These are phyloP conservation scores for Aspergillus neotritici DNA, from an alignment of 2,329 filamentous ascomycete genomes.

Conservation along the genomic window DNA sequence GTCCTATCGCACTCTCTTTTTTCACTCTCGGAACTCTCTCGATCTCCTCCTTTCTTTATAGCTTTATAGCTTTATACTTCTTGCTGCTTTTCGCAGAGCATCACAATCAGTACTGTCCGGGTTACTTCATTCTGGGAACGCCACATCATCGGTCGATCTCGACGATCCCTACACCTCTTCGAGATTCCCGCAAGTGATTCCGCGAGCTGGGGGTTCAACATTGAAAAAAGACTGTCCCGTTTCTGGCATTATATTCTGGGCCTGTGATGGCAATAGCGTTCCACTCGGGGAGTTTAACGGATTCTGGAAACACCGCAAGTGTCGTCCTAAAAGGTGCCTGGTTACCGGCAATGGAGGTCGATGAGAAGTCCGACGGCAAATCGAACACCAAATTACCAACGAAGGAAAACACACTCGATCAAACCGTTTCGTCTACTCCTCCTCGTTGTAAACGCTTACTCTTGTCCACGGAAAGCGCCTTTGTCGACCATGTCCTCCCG, in stretches of 20 bases:
- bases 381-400: constrained; percentile 3
- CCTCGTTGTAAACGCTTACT: constrained; percentile 17
- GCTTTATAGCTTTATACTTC: too few species aligned
- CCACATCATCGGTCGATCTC: too few species aligned
- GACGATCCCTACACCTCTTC: too few species aligned
- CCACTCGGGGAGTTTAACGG: constrained; percentile 5
- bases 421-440: constrained; percentile 11
- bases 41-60: too few species aligned
- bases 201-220: too few species aligned
- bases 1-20: not conserved
- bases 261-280: constrained; percentile 16
- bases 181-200: too few species aligned
- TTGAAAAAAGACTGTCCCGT: not conserved
- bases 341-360: constrained; percentile 25
- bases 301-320: not conserved
- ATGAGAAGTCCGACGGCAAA: constrained; percentile 15
- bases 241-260: constrained; percentile 1
- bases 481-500: constrained; percentile 35
- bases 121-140: too few species aligned
- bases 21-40: too few species aligned
- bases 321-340: constrained; percentile 10
- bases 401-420: not conserved
- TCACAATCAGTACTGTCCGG: too few species aligned
- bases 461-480: constrained; percentile 33
- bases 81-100: too few species aligned